Evolutionary conservation across 257 asterid genomes (phyloP).

Genomic region (Lycium ferocissimum): DNA sequence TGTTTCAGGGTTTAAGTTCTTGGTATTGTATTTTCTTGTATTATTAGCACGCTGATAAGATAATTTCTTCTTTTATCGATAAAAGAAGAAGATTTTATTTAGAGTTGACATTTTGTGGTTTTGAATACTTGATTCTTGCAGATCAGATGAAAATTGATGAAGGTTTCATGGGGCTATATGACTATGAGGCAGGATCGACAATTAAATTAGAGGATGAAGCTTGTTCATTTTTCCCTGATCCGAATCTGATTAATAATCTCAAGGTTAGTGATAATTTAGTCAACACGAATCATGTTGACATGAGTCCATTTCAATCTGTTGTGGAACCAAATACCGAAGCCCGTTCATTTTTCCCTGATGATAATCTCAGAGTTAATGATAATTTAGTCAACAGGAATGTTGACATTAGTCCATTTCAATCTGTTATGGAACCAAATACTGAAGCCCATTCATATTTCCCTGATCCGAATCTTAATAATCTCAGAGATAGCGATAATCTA

Average conservation of each 20-base stretch:
- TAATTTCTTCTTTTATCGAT: not conserved
- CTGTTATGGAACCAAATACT: not conserved
- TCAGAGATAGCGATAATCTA: no score
- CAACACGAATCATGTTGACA: not conserved
- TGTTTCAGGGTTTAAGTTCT: no score
- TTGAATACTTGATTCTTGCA: constrained; percentile 16
- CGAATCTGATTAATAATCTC: constrained; percentile 1
- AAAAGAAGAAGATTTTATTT: not conserved
- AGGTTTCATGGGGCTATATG: not conserved
- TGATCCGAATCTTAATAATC: not conserved
- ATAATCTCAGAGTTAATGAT: not conserved
- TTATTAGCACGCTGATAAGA: not conserved
- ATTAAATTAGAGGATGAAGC: constrained; percentile 27
- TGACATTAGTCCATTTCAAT: no score
- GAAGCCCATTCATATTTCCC: not conserved
- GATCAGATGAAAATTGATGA: constrained; percentile 10
- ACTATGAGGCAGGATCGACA: not conserved
- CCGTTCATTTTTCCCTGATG: not conserved
- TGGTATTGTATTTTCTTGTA: not conserved
- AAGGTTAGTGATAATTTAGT: not conserved
- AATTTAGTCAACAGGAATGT: not conserved
- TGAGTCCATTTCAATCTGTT: not conserved
- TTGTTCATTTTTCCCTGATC: not conserved
- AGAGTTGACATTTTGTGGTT: not conserved
- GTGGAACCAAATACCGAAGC: not conserved